phyloP scores from a whole-genome alignment of 257 asterid species.

The Nyctanthes arbortristis region DNA sequence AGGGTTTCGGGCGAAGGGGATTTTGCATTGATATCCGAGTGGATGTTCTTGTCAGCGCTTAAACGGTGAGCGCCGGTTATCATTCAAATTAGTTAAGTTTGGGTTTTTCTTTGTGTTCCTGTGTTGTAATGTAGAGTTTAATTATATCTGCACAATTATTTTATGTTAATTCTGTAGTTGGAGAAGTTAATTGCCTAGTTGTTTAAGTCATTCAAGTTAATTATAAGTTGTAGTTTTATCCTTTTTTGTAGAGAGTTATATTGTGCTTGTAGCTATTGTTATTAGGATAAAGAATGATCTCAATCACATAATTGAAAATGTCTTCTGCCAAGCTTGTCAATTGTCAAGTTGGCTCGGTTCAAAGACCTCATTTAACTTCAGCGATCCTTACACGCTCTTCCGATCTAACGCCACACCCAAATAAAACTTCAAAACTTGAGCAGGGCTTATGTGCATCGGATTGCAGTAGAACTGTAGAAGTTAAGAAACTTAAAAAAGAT shows the following conservation, averaged over 20 bases:
- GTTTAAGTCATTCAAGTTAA: no score
- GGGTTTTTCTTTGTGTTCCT: background rate
- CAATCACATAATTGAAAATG: no score
- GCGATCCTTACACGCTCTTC: no score
- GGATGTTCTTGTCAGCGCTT: slow-evolving; percentile 75
- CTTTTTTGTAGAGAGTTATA: background rate
- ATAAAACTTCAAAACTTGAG: background rate
- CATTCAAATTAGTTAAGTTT: background rate
- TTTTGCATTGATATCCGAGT: slow-evolving; percentile 68
- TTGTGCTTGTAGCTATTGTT: no score
- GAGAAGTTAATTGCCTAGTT: background rate
- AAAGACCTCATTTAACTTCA: no score
- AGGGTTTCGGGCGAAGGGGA: slow-evolving; percentile 33
- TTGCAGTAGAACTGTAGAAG: background rate
- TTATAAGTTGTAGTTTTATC: background rate
- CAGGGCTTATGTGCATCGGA: background rate
- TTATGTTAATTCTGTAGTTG: background rate
- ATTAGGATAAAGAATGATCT: no score
- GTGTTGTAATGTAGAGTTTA: slow-evolving; percentile 1
- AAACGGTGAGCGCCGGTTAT: slow-evolving; percentile 46
- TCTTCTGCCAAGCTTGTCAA: background rate
- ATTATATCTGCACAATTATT: background rate
- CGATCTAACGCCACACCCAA: no score
- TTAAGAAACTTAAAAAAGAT: background rate
- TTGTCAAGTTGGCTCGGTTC: background rate